Evolutionary conservation across 2,329 filamentous ascomycete genomes (phyloP).

Genomic region (Venturia carpophila): DNA sequence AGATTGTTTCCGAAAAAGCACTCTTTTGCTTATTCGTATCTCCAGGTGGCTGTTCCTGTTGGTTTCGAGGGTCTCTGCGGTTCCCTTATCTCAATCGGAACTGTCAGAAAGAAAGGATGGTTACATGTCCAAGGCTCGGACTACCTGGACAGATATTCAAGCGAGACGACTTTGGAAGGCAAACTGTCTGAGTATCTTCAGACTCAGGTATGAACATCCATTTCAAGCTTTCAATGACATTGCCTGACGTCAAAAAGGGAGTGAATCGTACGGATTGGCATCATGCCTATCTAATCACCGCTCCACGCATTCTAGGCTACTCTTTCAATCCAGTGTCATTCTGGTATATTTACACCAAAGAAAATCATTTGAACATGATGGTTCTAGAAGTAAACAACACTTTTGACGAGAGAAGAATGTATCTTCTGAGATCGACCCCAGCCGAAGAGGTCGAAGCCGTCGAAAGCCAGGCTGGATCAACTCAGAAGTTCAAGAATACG

Average conservation of each 20-base stretch:
- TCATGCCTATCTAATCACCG: conserved; percentile 63
- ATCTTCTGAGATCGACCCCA: conserved; percentile 46
- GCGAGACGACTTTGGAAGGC: conserved; percentile 48
- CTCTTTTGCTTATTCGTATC: conserved; percentile 62
- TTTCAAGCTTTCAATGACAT: not conserved
- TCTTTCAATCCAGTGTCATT: conserved; percentile 71
- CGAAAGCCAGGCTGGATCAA: not conserved
- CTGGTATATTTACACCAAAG: conserved; percentile 64
- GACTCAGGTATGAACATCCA: conserved; percentile 41
- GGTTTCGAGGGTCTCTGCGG: conserved; percentile 50
- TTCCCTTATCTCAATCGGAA: conserved; percentile 47
- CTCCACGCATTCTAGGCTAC: conserved; percentile 60
- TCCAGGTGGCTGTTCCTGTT: conserved; percentile 60
- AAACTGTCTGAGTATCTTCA: conserved; percentile 56
- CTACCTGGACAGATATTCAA: conserved; percentile 51
- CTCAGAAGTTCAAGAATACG: conserved; percentile 38
- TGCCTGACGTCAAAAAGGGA: conserved; percentile 36
- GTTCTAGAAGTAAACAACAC: conserved; percentile 71
- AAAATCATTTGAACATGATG: conserved; percentile 53
- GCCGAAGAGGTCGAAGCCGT: conserved; percentile 20
- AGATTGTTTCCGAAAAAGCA: conserved; percentile 61
- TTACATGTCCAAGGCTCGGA: conserved; percentile 53
- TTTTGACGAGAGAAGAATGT: conserved; percentile 63
- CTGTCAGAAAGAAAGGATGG: conserved; percentile 40
- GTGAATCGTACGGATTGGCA: conserved; percentile 54